Conservation (phyloP, 306 rosid species). For the Cicer bijugum region DNA sequence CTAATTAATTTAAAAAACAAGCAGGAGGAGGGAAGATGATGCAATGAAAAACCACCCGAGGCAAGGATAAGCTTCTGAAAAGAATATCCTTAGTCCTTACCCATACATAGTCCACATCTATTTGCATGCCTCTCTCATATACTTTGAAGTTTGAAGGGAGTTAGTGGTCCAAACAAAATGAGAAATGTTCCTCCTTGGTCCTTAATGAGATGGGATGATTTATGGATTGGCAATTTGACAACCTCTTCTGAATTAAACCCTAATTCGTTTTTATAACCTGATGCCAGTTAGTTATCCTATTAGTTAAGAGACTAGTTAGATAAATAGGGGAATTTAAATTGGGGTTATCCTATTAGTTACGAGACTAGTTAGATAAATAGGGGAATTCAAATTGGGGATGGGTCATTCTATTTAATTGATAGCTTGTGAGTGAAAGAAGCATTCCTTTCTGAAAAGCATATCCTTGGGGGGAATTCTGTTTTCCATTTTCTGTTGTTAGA, state of each 20-base stretch:
- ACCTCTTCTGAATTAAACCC: background rate
- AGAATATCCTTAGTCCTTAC: background rate
- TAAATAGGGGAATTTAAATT: background rate
- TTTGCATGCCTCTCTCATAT: background rate
- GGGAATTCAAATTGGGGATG: background rate
- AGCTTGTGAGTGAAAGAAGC: background rate
- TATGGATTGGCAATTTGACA: background rate
- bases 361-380: too few relatives aligned
- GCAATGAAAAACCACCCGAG: too few relatives aligned
- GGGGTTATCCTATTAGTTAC: background rate
- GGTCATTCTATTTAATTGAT: background rate
- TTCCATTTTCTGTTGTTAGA: constrained; percentile 9
- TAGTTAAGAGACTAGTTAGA: background rate
- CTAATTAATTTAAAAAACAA: too few relatives aligned
- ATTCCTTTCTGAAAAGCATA: background rate
- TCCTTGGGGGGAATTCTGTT: background rate
- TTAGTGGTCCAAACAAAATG: constrained; percentile 5
- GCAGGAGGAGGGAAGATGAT: too few relatives aligned
- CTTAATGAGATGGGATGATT: background rate
- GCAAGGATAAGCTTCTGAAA: too few relatives aligned
- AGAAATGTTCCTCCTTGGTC: background rate
- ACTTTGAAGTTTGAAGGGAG: background rate
- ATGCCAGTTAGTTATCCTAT: constrained; percentile 4
- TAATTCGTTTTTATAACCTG: background rate
- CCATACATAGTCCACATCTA: background rate